phyloP scores from a whole-genome alignment of 495 filamentous ascomycete genomes.

The Penicillium samsonianum region DNA sequence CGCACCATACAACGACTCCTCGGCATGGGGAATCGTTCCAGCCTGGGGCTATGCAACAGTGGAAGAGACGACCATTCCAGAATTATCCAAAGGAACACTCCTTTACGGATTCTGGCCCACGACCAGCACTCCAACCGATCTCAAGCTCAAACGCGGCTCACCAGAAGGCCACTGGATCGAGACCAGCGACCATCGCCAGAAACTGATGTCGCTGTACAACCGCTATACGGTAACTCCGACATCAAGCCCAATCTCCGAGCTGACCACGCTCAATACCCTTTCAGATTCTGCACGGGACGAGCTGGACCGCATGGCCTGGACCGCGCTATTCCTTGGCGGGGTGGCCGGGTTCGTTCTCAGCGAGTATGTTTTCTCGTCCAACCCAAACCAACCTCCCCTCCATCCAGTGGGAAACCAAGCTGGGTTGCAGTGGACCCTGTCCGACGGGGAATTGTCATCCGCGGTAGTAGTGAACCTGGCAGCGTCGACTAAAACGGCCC shows the following conservation, averaged over 20 bases:
- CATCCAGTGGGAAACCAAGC: constrained; percentile 35
- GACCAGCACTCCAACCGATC: constrained; percentile 24
- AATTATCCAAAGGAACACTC: constrained; percentile 25
- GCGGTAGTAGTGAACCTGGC: constrained; percentile 43
- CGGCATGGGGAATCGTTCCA: constrained; percentile 53
- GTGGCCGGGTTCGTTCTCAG: constrained; percentile 49
- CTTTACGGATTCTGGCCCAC: constrained; percentile 45
- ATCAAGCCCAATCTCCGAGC: constrained; percentile 15
- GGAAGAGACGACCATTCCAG: constrained; percentile 44
- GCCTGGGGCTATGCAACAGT: constrained; percentile 59
- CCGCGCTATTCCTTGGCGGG: constrained; percentile 47
- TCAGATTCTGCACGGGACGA: constrained; percentile 11
- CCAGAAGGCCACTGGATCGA: constrained; percentile 41
- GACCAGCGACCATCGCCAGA: constrained; percentile 42
- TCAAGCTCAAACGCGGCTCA: constrained; percentile 23
- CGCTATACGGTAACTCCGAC: constrained; percentile 34
- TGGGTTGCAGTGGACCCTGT: constrained; percentile 36
- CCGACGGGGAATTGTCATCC: constrained; percentile 48
- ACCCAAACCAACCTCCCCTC: constrained; percentile 23
- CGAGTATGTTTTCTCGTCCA: constrained; percentile 45
- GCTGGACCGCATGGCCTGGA: constrained; percentile 35
- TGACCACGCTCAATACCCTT: background rate
- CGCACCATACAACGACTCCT: constrained; percentile 51
- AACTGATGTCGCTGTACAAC: constrained; percentile 56
- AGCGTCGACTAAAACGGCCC: constrained; percentile 53